phyloP scores from a whole-genome alignment of 768 basidiomycete species.

The Termitomyces sp. region DNA sequence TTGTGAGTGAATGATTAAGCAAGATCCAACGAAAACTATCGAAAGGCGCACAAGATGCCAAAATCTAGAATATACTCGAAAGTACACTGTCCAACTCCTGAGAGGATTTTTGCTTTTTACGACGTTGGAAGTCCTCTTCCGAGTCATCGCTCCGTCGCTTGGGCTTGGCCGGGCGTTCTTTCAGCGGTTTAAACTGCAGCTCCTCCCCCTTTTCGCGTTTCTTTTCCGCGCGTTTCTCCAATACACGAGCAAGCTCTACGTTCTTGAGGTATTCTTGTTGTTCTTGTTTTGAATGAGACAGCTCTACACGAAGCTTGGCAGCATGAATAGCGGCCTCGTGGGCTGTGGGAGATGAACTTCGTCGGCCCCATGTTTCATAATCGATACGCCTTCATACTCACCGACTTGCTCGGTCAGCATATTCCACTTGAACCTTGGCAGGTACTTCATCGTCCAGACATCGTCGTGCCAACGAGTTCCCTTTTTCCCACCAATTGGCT shows the following conservation, averaged over 20 bases:
- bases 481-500: constrained; percentile 93
- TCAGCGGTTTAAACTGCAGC: constrained; percentile 37
- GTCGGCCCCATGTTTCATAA: background rate
- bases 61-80: constrained; percentile 18
- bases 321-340: constrained; percentile 89
- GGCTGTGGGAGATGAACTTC: constrained; percentile 45
- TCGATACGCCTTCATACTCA: constrained; percentile 39
- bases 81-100: background rate
- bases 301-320: constrained; percentile 87
- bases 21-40: too few relatives aligned
- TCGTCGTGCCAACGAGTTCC: constrained; percentile 92
- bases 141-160: constrained; percentile 29
- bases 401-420: constrained; percentile 99
- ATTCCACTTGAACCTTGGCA: constrained; percentile 97
- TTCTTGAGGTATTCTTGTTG: constrained; percentile 92
- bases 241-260: constrained; percentile 86
- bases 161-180: constrained; percentile 24
- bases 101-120: background rate
- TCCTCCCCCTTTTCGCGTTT: constrained; percentile 59
- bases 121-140: constrained; percentile 16
- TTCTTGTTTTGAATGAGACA: constrained; percentile 84
- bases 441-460: constrained; percentile 99
- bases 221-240: constrained; percentile 77
- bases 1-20: too few relatives aligned
- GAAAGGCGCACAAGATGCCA: background rate